These are phyloP conservation scores for Fremontodendron californicum DNA, from an alignment of 345 rosid species.

Conservation along the genomic window DNA sequence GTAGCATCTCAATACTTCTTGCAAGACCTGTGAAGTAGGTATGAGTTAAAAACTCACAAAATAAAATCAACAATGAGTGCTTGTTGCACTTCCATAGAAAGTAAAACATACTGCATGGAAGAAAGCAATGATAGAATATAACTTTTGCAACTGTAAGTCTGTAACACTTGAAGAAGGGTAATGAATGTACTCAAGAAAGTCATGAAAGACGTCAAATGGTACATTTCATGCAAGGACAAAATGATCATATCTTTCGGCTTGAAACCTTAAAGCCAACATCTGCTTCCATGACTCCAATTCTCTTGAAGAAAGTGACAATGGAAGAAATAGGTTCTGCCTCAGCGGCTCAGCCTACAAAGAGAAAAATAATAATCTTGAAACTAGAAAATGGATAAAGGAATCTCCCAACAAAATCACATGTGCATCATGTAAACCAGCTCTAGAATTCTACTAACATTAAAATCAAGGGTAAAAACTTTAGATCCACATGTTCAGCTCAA, in stretches of 20 bases:
- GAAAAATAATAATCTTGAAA: background rate
- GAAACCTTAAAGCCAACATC: slow-evolving; percentile 92
- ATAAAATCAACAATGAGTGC: background rate
- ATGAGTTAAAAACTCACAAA: background rate
- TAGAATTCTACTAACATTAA: background rate
- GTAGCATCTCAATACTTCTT: slow-evolving; percentile 65
- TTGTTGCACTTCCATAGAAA: background rate
- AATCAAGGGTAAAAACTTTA: background rate
- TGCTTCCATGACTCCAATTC: slow-evolving; percentile 67
- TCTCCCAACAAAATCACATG: background rate
- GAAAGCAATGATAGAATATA: background rate
- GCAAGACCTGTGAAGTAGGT: slow-evolving; percentile 56
- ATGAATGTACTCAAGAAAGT: background rate
- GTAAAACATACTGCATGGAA: background rate
- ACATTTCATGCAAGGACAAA: background rate
- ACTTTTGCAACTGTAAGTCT: background rate
- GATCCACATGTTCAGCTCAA: background rate
- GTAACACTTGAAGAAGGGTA: background rate
- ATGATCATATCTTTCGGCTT: slow-evolving; percentile 69
- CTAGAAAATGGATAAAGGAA: background rate
- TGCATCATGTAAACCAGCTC: background rate
- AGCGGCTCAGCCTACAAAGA: slow-evolving; percentile 70
- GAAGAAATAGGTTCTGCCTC: slow-evolving; percentile 89
- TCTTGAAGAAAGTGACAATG: slow-evolving; percentile 68
- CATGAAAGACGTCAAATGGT: background rate